phyloP scores from a whole-genome alignment of 169 alveolate species.

The Plasmodium billcollinsi region DNA sequence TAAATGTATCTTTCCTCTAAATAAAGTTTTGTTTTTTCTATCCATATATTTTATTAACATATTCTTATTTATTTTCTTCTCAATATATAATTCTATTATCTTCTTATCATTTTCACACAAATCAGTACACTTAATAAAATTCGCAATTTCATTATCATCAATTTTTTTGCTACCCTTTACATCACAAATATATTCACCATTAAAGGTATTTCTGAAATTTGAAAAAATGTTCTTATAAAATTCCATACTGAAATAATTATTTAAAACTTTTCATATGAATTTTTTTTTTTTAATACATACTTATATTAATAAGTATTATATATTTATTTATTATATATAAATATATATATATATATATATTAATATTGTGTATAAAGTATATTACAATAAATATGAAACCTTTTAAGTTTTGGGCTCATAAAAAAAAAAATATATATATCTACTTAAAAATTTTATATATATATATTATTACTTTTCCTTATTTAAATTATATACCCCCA shows the following conservation, averaged over 20 bases:
- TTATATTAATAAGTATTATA: too few species aligned
- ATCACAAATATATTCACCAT: neutral
- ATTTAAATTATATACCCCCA: too few species aligned
- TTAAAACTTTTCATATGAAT: neutral
- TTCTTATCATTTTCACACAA: constrained; percentile 37
- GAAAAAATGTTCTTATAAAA: neutral
- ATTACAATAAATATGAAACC: too few species aligned
- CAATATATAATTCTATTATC: constrained; percentile 43
- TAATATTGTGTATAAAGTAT: too few species aligned
- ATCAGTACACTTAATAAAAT: neutral
- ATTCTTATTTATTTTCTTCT: constrained; percentile 39
- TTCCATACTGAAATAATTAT: neutral
- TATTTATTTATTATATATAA: too few species aligned
- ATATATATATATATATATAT: too few species aligned
- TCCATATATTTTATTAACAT: constrained; percentile 71
- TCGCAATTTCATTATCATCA: neutral
- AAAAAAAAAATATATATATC: too few species aligned
- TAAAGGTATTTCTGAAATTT: neutral
- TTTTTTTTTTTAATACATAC: too few species aligned
- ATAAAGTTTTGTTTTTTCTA: constrained; percentile 67
- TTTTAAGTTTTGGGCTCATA: too few species aligned
- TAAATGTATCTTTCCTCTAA: constrained; percentile 84
- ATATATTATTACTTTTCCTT: too few species aligned
- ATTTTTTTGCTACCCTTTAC: neutral
- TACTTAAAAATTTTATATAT: too few species aligned